Conservation (phyloP, 176 grass and related monocot species). For the Coix lacrymajobi region DNA sequence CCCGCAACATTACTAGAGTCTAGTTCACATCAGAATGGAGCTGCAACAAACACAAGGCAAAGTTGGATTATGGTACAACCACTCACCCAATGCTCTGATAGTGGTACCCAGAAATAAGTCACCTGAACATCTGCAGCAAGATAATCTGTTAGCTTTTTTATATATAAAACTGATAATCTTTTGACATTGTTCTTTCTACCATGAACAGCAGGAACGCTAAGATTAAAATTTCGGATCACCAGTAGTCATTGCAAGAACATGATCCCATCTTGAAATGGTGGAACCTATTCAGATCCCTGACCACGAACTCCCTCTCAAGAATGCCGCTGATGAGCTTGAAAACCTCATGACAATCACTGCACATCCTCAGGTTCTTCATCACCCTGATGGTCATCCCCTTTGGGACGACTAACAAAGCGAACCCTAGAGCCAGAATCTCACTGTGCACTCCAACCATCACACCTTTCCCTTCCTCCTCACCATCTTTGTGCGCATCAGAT, state of each 20-base stretch:
- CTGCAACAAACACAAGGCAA: not conserved
- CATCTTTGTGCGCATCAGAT: constrained; percentile 33
- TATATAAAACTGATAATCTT: no score
- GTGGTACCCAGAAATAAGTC: not conserved
- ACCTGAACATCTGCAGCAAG: not conserved
- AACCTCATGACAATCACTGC: constrained; percentile 65
- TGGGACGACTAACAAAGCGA: constrained; percentile 51
- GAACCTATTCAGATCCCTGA: constrained; percentile 84
- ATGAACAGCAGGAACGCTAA: not conserved
- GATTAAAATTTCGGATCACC: constrained; percentile 42
- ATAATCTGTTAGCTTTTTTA: not conserved
- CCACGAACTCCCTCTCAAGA: constrained; percentile 61
- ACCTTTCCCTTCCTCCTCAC: constrained; percentile 26
- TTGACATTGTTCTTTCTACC: not conserved
- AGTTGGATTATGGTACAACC: not conserved
- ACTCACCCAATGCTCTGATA: not conserved
- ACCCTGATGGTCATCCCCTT: constrained; percentile 61
- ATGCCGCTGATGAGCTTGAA: constrained; percentile 74
- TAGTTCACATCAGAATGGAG: no score
- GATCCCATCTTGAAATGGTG: constrained; percentile 67
- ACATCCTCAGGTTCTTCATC: constrained; percentile 95
- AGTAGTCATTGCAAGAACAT: constrained; percentile 74
- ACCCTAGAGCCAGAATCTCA: constrained; percentile 59
- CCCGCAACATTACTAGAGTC: no score
- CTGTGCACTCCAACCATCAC: constrained; percentile 69